Evolutionary conservation across 176 grass and related monocot genomes (phyloP).

Genomic region (Paspalum notatum): DNA sequence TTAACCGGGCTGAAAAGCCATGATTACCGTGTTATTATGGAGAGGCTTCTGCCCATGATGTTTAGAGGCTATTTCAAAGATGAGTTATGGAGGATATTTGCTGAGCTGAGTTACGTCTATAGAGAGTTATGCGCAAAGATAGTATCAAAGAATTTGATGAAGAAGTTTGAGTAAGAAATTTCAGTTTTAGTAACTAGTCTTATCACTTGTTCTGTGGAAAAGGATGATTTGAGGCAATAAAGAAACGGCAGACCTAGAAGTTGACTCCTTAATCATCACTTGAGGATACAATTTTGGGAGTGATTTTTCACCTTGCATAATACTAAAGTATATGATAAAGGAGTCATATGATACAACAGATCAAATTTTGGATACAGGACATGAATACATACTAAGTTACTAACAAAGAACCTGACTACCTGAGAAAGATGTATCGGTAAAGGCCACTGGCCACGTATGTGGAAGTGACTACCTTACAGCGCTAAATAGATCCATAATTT

Average conservation of each 20-base stretch:
- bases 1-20: too few species aligned
- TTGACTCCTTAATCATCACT: constrained; percentile 57
- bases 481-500: neutral
- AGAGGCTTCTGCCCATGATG: too few species aligned
- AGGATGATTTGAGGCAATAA: constrained; percentile 71
- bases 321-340: constrained; percentile 56
- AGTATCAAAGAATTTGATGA: too few species aligned
- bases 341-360: constrained; percentile 10
- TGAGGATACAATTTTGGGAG: constrained; percentile 76
- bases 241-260: constrained; percentile 61
- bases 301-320: constrained; percentile 94
- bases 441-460: constrained; percentile 82
- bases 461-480: constrained; percentile 85
- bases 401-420: constrained; percentile 44
- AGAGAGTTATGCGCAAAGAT: too few species aligned
- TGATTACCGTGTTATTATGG: too few species aligned
- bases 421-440: constrained; percentile 83
- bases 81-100: too few species aligned
- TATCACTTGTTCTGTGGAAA: constrained; percentile 55
- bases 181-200: too few species aligned
- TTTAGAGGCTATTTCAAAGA: too few species aligned
- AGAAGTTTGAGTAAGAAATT: too few species aligned
- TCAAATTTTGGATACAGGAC: neutral
- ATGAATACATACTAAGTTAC: constrained; percentile 23
- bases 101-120: too few species aligned